Evolutionary conservation across 225 moss, liverwort and hornwort species (phyloP).

Genomic region (Anthoceros angustus): DNA sequence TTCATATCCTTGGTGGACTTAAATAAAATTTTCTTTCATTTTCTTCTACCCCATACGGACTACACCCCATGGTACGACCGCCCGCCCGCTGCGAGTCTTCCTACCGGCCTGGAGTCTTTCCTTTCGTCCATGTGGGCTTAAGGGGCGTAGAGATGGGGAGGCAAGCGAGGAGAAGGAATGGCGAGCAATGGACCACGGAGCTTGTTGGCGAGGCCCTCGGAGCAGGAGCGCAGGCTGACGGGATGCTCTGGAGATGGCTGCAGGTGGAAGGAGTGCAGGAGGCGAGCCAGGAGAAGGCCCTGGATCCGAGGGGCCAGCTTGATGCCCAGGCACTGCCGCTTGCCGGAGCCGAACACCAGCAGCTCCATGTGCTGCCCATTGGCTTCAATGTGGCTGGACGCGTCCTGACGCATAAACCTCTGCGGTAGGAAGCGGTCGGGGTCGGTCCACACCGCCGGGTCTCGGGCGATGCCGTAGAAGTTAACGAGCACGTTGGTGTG

Average conservation of each 20-base stretch:
- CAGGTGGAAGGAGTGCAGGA: conserved; percentile 11
- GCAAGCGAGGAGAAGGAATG: neutral
- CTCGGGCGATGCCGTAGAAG: neutral
- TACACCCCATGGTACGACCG: too few species aligned
- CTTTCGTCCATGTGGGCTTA: neutral
- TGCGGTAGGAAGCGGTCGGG: conserved; percentile 12
- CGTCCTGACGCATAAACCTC: conserved; percentile 7
- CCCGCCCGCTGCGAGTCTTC: too few species aligned
- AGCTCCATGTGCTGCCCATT: conserved; percentile 6
- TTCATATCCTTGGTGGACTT: too few species aligned
- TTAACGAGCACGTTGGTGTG: neutral
- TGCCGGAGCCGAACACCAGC: conserved; percentile 7
- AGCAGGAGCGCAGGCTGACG: neutral
- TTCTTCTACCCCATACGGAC: too few species aligned
- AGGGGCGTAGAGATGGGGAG: neutral
- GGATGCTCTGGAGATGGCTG: neutral
- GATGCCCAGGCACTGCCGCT: conserved; percentile 13
- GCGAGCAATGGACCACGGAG: neutral
- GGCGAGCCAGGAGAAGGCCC: neutral
- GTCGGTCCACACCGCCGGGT: conserved; percentile 10
- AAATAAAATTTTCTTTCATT: too few species aligned
- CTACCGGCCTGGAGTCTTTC: too few species aligned
- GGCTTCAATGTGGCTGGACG: neutral
- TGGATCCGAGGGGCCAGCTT: conserved; percentile 4
- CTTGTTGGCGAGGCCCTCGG: neutral